Conservation (phyloP, 768 basidiomycete species). For the Boletus pseudopeckii region DNA sequence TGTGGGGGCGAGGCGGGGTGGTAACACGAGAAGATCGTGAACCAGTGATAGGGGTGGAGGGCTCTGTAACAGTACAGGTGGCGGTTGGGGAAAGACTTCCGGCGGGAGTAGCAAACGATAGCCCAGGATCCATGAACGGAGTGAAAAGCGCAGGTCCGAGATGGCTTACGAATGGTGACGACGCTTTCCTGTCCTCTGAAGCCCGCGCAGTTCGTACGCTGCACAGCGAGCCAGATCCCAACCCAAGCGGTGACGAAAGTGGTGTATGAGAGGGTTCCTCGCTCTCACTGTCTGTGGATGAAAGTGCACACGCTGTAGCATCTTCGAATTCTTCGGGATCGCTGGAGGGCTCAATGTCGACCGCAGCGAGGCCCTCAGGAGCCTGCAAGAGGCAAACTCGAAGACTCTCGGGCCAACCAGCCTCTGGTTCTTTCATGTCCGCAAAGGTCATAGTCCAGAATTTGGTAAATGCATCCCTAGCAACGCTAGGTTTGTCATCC, state of each 20-base stretch:
- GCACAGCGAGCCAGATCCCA: slow-evolving; percentile 1
- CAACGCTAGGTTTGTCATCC: slow-evolving; percentile 40
- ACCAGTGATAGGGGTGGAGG: slow-evolving; percentile 27
- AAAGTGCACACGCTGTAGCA: not conserved
- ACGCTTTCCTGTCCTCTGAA: not conserved
- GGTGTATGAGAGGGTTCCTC: slow-evolving; percentile 10
- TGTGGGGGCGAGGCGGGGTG: slow-evolving; percentile 39
- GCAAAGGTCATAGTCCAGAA: slow-evolving; percentile 59
- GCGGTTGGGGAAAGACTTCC: slow-evolving; percentile 5
- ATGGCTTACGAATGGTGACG: slow-evolving; percentile 24
- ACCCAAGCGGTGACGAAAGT: slow-evolving; percentile 4
- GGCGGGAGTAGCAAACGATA: slow-evolving; percentile 2
- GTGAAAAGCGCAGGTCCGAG: slow-evolving; percentile 31
- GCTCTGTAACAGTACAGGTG: slow-evolving; percentile 5
- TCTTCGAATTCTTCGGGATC: slow-evolving; percentile 25
- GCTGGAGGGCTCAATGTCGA: slow-evolving; percentile 23
- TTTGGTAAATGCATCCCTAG: slow-evolving; percentile 51
- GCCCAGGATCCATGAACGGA: not conserved
- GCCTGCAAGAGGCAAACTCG: slow-evolving; percentile 29
- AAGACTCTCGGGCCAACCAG: slow-evolving; percentile 55
- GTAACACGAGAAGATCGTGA: slow-evolving; percentile 21
- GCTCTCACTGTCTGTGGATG: not conserved
- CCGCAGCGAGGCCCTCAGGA: not conserved
- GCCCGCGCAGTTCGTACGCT: not conserved
- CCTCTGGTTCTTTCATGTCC: slow-evolving; percentile 36